Evolutionary conservation across 164 flowering plant species (phyloP), one percentile per base, ranked within the genome.

Genomic region (Chloranthus sessilifolius): DNA sequence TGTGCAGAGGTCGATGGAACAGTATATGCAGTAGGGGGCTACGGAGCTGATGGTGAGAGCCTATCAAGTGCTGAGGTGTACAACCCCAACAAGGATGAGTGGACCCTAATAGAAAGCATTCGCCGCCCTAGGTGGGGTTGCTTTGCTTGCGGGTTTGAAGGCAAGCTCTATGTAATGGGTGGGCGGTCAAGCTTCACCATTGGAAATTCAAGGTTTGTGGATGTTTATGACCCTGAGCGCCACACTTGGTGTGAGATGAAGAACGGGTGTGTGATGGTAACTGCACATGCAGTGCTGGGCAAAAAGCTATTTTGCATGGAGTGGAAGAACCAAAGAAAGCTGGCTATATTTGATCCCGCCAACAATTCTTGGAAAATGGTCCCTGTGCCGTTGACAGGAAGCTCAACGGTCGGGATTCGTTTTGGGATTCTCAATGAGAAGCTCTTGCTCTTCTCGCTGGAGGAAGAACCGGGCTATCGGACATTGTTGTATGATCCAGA

Each of bases 181-280:
- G 99, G 99, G 27, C 57, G 99, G 52, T 92, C 99, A 12, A 84
- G 75, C 62, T 84, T 86, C 70, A 84, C 92, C 0, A 92, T 92
- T 28, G 99, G 99, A 34, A 79, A 86, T 55, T 88, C 97, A 23
- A 82, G 61, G 71, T 82, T 71, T 53, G 80, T 88, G 33, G 94
- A 87, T 46, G 79, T 86, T 15, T 92, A 92, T 68, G 37, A 73
- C 67, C 79, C 95, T 8, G 75, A 76, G 55, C 44, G 26, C 53
- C 87, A 75, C 52, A 43, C 76, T 4, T 92, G 99, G 99, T 46
- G 67, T 5, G 88, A 84, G 67, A 73, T 81, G 88, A 88, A 85
- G 72, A 92, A 86, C 34, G 99, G 99, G 1, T 80, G 94, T 53
- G 95, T 84, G 20, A 92, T 92, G 99, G 95, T 92, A 45, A 88